These are phyloP conservation scores for Garcia nutans DNA, from an alignment of 345 rosid genomes.

Conservation along the genomic window DNA sequence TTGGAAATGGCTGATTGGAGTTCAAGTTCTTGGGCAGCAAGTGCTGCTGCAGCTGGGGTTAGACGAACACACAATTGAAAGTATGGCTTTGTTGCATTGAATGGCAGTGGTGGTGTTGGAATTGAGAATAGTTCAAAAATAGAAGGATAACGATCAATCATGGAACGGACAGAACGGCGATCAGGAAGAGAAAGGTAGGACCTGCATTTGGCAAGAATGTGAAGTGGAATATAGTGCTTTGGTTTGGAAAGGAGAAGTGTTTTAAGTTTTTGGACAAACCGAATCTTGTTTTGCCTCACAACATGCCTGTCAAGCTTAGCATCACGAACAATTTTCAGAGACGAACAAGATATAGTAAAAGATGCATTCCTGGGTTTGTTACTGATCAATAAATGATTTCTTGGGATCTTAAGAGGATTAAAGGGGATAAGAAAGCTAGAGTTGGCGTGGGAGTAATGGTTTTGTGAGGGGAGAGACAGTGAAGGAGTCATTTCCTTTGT, in stretches of 20 bases:
- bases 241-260: slow-evolving; percentile 81
- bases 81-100: slow-evolving; percentile 65
- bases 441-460: slow-evolving; percentile 21
- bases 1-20: slow-evolving; percentile 56
- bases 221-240: slow-evolving; percentile 65
- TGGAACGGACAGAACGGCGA: slow-evolving; percentile 52
- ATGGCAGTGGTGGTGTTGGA: slow-evolving; percentile 63
- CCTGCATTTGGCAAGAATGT: slow-evolving; percentile 69
- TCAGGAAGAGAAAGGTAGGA: slow-evolving; percentile 62
- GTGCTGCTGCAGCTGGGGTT: slow-evolving; percentile 62
- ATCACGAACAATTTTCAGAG: slow-evolving; percentile 62
- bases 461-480: slow-evolving; percentile 34
- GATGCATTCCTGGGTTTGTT: slow-evolving; percentile 27
- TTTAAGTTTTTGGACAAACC: slow-evolving; percentile 77
- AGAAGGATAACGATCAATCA: slow-evolving; percentile 79
- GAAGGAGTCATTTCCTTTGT: background rate
- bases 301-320: slow-evolving; percentile 70
- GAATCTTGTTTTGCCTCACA: slow-evolving; percentile 60
- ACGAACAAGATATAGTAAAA: slow-evolving; percentile 41
- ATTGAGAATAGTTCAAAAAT: slow-evolving; percentile 70
- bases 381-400: slow-evolving; percentile 8
- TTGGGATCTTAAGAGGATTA: slow-evolving; percentile 6
- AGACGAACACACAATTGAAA: slow-evolving; percentile 76
- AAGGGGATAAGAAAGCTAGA: slow-evolving; percentile 42
- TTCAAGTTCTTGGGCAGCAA: slow-evolving; percentile 52